A percentile compares a stretch with the other conserved stretches of the same genome.
phyloP scores from a whole-genome alignment of 441 rosid species.

The Corymbia citriodora region DNA sequence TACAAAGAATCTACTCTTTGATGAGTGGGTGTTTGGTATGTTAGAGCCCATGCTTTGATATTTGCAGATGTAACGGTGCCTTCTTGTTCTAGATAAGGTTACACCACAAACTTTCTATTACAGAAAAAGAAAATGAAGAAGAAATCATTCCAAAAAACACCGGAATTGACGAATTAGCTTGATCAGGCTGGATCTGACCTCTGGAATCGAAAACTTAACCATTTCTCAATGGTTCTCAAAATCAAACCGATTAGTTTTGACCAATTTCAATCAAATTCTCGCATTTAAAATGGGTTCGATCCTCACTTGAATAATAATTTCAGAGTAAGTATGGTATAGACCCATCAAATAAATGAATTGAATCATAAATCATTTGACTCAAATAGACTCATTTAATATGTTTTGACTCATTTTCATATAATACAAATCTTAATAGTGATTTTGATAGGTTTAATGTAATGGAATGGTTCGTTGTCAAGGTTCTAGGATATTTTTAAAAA shows the following conservation, averaged over 20 bases:
- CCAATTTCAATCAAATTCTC: background rate
- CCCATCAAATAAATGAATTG: fast-evolving
- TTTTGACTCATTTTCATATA: background rate
- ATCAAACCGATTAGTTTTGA: fast-evolving
- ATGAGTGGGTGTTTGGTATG: background rate
- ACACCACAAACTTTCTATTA: background rate
- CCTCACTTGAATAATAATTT: fast-evolving
- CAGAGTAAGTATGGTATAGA: background rate
- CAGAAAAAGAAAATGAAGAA: background rate
- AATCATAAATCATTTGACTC: background rate
- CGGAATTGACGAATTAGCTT: too few species aligned
- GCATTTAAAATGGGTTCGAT: background rate
- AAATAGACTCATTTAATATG: fast-evolving
- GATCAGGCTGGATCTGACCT: fast-evolving
- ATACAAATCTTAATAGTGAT: too few species aligned
- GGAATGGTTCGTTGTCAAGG: background rate
- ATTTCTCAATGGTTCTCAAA: background rate
- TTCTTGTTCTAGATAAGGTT: background rate
- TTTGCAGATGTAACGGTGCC: background rate
- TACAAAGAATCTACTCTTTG: background rate
- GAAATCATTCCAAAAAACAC: background rate
- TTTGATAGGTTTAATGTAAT: background rate
- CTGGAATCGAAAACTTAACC: background rate
- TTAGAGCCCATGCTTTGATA: background rate
- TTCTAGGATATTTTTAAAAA: background rate